A percentile compares a stretch with the other conserved stretches of the same genome.
Conservation (phyloP, 2,329 filamentous ascomycete genomes). For the Venturia pyrina region DNA sequence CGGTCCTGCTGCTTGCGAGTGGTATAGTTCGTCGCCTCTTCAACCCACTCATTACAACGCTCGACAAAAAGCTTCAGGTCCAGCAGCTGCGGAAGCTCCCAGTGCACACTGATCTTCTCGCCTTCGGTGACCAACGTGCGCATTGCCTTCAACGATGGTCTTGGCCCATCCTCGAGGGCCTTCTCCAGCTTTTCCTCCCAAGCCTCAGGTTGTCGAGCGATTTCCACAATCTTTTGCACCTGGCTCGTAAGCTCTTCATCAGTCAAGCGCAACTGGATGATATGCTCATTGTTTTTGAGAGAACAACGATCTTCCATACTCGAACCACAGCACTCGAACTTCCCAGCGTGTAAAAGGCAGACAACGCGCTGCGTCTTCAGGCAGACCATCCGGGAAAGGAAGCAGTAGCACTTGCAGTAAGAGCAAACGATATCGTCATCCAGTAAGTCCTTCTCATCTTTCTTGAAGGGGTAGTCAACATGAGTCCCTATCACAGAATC, state of each 20-base stretch:
- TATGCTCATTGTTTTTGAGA: slow-evolving; percentile 49
- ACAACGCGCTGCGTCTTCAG: slow-evolving; percentile 68
- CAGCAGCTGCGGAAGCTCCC: slow-evolving; percentile 71
- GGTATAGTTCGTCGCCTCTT: slow-evolving; percentile 92
- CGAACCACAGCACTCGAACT: slow-evolving; percentile 68
- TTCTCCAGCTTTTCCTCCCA: slow-evolving; percentile 90
- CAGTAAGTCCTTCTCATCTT: slow-evolving; percentile 58
- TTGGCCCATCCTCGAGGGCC: slow-evolving; percentile 71
- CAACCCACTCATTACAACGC: slow-evolving; percentile 94
- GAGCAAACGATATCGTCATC: slow-evolving; percentile 90
- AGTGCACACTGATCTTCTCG: slow-evolving; percentile 71
- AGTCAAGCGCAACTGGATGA: slow-evolving; percentile 66
- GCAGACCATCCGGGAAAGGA: slow-evolving; percentile 84
- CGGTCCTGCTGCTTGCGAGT: slow-evolving; percentile 96
- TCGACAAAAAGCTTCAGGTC: slow-evolving; percentile 85
- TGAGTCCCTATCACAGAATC: slow-evolving; percentile 31
- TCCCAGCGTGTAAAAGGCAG: slow-evolving; percentile 74
- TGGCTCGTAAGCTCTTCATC: slow-evolving; percentile 57
- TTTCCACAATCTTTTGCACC: slow-evolving; percentile 72
- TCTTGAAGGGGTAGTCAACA: slow-evolving; percentile 23
- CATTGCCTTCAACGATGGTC: slow-evolving; percentile 76
- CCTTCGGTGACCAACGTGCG: slow-evolving; percentile 81
- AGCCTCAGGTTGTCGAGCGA: slow-evolving; percentile 70
- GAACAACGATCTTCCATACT: slow-evolving; percentile 55
- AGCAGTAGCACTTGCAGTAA: slow-evolving; percentile 87